Evolutionary conservation across 106 monocot genomes (phyloP), one percentile per base, ranked within the genome.

Genomic region (Posidonia australis): DNA sequence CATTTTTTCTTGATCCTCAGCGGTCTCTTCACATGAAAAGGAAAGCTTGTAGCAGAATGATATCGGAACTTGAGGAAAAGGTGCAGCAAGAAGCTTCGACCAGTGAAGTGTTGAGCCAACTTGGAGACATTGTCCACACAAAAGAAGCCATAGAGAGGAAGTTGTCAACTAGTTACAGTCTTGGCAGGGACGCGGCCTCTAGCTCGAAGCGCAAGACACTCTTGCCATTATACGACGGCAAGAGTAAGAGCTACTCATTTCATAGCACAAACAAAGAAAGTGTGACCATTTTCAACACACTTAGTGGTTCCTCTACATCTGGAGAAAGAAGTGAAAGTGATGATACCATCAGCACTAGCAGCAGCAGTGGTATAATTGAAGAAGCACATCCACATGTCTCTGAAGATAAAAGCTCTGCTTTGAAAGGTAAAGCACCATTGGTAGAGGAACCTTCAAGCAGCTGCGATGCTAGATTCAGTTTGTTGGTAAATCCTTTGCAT

Each of bases 101-200:
- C 27, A 72, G 72, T 44, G 74, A 81, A 73, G 66, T 74, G 20
- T 48, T 86, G 52, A 79, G 75, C n/a, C 74, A 81, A 58, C 55
- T 93, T 65, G 81, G 79, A 49, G 80, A 86, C 53, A 59, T 67
- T 19, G 77, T 93, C 25, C 77, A 58, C 68, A 78, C 69, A 5
- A 88, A 78, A 72, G 82, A 82, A 70, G 78, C 78, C 12, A 71
- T 83, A 29, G 88, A 88, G 74, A 73, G 76, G 66, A 88, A 93
- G 58, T 72, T 88, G 13, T 68, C 73, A 9, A 70, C 76, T 4
- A 81, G 77, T 24, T 93, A 93, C 76, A 93, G 92, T 61, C 75
- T 93, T 30, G 88, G 92, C 16, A 67, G 80, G 29, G 92, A 93
- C 45, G 68, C 29, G 6, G 19, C 67, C 3, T 31, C 53, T 2